These are phyloP conservation scores for Podaxis sp. DNA, from an alignment of 768 basidiomycete genomes.

Conservation along the genomic window DNA sequence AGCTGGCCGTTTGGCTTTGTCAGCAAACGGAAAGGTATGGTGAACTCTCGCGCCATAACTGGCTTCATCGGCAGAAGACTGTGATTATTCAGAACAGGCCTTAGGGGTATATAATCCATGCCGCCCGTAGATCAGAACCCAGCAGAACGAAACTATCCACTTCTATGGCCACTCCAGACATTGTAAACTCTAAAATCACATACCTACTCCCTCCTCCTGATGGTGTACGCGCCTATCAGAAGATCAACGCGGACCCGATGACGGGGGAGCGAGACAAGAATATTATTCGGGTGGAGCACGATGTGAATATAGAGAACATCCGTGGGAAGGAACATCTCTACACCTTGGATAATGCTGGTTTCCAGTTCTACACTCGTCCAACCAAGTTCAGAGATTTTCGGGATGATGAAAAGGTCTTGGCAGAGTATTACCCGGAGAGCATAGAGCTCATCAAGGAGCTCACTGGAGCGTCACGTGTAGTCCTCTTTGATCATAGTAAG, in stretches of 20 bases:
- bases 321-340: conserved; percentile 45
- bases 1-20: not conserved
- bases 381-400: conserved; percentile 44
- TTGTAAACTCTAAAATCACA: conserved; percentile 1
- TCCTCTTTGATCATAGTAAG: conserved; percentile 65
- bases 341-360: conserved; percentile 49
- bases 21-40: conserved; percentile 8
- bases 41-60: conserved; percentile 6
- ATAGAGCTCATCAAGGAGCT: conserved; percentile 52
- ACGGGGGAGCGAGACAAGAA: conserved; percentile 23
- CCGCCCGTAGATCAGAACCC: not conserved
- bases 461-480: conserved; percentile 54
- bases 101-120: not conserved
- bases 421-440: conserved; percentile 59
- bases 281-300: conserved; percentile 17
- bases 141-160: not conserved
- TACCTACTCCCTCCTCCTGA: conserved; percentile 22
- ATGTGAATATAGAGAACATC: conserved; percentile 48
- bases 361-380: conserved; percentile 36
- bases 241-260: conserved; percentile 22
- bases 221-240: conserved; percentile 24
- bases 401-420: conserved; percentile 37
- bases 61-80: conserved; percentile 4
- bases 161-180: conserved; percentile 7
- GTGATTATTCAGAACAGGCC: not conserved